Conservation (phyloP, 2,329 filamentous ascomycete species). For the Fusarium falciforme region DNA sequence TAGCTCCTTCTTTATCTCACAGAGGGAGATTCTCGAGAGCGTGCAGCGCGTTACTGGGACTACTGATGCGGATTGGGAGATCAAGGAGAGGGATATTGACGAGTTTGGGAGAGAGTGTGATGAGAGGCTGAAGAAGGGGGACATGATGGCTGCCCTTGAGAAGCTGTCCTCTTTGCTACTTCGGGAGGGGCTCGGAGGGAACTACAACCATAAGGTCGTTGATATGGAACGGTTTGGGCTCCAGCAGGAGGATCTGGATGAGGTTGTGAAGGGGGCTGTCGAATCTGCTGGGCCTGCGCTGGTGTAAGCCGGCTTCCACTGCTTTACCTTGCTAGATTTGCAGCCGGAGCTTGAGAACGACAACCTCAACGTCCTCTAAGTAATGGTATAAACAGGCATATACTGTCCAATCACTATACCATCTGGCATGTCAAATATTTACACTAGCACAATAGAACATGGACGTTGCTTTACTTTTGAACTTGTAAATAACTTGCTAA, state of each 20-base stretch:
- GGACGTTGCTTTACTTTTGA: background rate
- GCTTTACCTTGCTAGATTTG: background rate
- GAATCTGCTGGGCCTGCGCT: background rate
- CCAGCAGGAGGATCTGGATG: conserved; percentile 44
- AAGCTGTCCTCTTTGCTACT: conserved; percentile 46
- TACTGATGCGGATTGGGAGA: conserved; percentile 60
- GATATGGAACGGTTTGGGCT: conserved; percentile 44
- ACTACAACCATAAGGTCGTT: conserved; percentile 47
- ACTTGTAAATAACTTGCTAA: background rate
- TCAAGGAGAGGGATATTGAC: conserved; percentile 12
- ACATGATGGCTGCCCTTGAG: conserved; percentile 26
- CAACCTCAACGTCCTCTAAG: background rate
- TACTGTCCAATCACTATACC: background rate
- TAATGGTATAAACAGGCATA: background rate
- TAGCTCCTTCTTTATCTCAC: conserved; percentile 66
- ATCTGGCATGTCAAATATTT: no score
- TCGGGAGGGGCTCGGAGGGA: conserved; percentile 47
- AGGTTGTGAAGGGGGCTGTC: conserved; percentile 34
- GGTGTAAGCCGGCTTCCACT: background rate
- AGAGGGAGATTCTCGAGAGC: conserved; percentile 72
- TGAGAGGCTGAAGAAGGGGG: conserved; percentile 33
- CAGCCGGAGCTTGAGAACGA: background rate
- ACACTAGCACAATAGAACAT: background rate
- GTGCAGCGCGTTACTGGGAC: conserved; percentile 68
- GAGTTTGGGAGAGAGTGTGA: conserved; percentile 22